Conservation (phyloP, 352 stramenopile genomes). For the Phytophthora pinifolia region DNA sequence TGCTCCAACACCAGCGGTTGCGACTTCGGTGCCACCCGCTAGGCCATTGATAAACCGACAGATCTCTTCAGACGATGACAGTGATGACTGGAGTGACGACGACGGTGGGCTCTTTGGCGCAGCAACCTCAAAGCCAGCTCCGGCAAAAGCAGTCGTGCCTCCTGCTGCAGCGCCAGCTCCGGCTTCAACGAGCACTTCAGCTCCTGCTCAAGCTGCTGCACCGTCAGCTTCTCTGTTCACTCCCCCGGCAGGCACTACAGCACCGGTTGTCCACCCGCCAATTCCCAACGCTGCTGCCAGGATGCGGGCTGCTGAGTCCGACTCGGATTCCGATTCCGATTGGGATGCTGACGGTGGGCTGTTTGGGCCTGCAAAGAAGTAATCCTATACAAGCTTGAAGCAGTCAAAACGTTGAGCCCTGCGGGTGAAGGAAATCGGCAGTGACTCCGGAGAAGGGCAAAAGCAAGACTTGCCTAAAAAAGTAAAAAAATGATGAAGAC, state of each 20-base stretch:
- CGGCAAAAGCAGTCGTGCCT: slow-evolving; percentile 12
- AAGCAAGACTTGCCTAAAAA: too few relatives aligned
- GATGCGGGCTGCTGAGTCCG: slow-evolving; percentile 43
- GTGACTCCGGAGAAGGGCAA: too few relatives aligned
- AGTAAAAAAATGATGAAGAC: too few relatives aligned
- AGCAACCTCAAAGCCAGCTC: slow-evolving; percentile 30
- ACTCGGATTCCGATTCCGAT: slow-evolving; percentile 53
- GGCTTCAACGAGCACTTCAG: slow-evolving; percentile 11
- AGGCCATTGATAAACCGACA: slow-evolving; percentile 46
- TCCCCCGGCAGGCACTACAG: slow-evolving; percentile 18
- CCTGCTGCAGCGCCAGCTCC: slow-evolving; percentile 12
- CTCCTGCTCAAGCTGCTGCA: slow-evolving; percentile 10
- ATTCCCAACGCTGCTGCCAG: slow-evolving; percentile 50
- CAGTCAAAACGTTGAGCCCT: too few relatives aligned
- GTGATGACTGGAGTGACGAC: slow-evolving; percentile 68
- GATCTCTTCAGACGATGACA: slow-evolving; percentile 50
- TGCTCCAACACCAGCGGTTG: slow-evolving; percentile 9
- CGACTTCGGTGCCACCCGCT: slow-evolving; percentile 27
- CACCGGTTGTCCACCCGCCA: slow-evolving; percentile 37
- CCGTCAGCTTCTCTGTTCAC: slow-evolving; percentile 27
- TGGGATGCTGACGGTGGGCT: slow-evolving; percentile 66
- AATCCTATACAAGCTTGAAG: slow-evolving; percentile 6
- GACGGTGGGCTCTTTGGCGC: slow-evolving; percentile 53
- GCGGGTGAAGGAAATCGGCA: too few relatives aligned
- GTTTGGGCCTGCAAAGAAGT: slow-evolving; percentile 54